Evolutionary conservation across 176 grass and related monocot genomes (phyloP).

Genomic region (Oryza brachyantha): DNA sequence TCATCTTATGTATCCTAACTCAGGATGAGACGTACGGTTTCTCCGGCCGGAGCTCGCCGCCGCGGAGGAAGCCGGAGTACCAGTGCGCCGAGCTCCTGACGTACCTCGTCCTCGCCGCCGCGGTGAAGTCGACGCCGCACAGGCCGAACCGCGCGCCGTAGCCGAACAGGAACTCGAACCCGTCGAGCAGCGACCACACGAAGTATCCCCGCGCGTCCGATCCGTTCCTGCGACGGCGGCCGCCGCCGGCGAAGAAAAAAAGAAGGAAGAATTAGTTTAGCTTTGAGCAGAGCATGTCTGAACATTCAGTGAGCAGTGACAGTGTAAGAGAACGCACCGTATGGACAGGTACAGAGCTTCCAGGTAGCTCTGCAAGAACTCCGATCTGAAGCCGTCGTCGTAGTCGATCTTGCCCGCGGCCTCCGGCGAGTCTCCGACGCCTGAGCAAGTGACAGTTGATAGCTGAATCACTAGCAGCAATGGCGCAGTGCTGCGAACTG

Average conservation of each 20-base stretch:
- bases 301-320: too few relatives aligned
- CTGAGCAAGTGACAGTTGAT: too few relatives aligned
- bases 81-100: slow-evolving; percentile 43
- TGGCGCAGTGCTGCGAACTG: too few relatives aligned
- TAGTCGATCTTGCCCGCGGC: background rate
- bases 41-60: slow-evolving; percentile 22
- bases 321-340: background rate
- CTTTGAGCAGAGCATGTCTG: background rate
- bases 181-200: slow-evolving; percentile 68
- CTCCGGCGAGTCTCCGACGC: background rate
- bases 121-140: slow-evolving; percentile 45
- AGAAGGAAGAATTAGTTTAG: too few relatives aligned
- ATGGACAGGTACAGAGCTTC: slow-evolving; percentile 26
- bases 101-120: slow-evolving; percentile 32
- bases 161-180: slow-evolving; percentile 43
- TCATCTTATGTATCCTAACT: too few relatives aligned
- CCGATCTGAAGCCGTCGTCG: slow-evolving; percentile 12
- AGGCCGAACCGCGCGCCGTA: slow-evolving; percentile 30
- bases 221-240: slow-evolving; percentile 52
- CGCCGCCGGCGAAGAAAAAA: too few relatives aligned
- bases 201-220: slow-evolving; percentile 68
- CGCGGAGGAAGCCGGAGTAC: slow-evolving; percentile 57
- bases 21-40: background rate
- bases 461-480: too few relatives aligned
- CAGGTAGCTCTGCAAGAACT: slow-evolving; percentile 27